Base-by-base conservation (phyloP, 169 alveolate genomes). In the Eimeria tenella region DNA sequence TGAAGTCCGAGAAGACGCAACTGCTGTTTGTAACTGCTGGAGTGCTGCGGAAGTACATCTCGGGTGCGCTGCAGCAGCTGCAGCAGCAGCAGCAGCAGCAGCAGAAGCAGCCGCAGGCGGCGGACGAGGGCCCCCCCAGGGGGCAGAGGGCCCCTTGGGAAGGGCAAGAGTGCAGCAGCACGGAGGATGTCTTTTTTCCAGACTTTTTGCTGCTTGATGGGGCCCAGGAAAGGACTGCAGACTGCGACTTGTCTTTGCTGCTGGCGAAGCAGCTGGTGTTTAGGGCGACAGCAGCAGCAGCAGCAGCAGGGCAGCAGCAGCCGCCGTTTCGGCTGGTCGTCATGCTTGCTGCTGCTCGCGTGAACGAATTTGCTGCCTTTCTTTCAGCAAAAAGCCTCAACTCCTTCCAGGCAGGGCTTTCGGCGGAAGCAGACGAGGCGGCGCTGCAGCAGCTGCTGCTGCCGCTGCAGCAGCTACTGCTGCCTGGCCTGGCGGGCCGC, bases 21-120 rank as follows among this genome's bases (percentile, higher is more conserved):
- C 55, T 81, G 15, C 52, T 81, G 89, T 81, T 81, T 21, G 89
- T 81, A 23, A 81, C 89, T 0, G 89, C 89, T 31, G 89, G 89
- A 23, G 55, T 81, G 89, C 89, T 81, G 19, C 89, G 89, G 7
- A 81, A 81, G 89, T 81, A 81, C 62, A 71, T 81, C 25, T 8
- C 89, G 17, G 55, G 89, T 4, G 89, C 89, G 17, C 71, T 81
- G 55, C 89, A 71, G 5, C 89, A 81, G 52, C 53, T 81, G 73
- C 73, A 56, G 25, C 17, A 53, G 25, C 8, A 53, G 50, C 71
- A 21, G 71, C 50, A 58, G 65, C 8, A 58, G 65, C 65, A 8
- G 65, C 65, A 58, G 65, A 55, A 71, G 42, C 86, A 75, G 50
- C 49, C 50, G 7, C 17, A 6, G 58, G 73, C 56, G 52, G 56